phyloP scores from a whole-genome alignment of 495 filamentous ascomycete genomes.

The Daldinia vernicosa region DNA sequence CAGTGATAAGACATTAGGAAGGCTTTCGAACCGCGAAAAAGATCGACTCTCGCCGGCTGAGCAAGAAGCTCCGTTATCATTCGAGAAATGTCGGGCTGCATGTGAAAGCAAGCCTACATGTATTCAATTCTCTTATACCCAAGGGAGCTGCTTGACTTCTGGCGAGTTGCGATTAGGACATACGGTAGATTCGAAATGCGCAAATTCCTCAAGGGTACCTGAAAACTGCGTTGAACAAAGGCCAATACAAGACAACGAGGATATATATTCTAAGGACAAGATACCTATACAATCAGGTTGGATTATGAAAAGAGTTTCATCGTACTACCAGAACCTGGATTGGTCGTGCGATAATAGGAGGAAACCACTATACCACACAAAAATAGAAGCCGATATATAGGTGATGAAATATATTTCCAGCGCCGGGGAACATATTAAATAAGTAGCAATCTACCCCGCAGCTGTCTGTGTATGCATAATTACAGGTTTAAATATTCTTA shows the following conservation, averaged over 20 bases:
- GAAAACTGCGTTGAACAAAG: neutral
- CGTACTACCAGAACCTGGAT: neutral
- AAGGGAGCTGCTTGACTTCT: neutral
- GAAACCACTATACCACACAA: neutral
- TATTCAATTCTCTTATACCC: neutral
- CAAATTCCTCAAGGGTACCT: neutral
- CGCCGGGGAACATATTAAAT: neutral
- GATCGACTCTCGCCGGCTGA: neutral
- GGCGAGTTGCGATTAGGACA: neutral
- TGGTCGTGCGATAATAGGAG: neutral
- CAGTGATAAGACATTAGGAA: neutral
- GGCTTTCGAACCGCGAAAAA: neutral
- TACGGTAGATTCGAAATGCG: neutral
- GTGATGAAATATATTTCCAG: neutral
- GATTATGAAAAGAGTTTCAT: neutral
- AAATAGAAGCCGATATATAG: neutral
- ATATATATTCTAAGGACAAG: neutral
- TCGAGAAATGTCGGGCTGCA: neutral
- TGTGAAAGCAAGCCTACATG: neutral
- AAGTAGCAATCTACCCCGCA: neutral
- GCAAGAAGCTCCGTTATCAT: neutral
- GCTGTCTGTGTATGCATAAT: neutral
- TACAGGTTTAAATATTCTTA: neutral
- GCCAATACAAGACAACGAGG: neutral
- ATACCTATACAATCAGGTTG: neutral